These are phyloP conservation scores for Helianthus tuberosus DNA, from an alignment of 129 eudicot genomes.

Conservation along the genomic window DNA sequence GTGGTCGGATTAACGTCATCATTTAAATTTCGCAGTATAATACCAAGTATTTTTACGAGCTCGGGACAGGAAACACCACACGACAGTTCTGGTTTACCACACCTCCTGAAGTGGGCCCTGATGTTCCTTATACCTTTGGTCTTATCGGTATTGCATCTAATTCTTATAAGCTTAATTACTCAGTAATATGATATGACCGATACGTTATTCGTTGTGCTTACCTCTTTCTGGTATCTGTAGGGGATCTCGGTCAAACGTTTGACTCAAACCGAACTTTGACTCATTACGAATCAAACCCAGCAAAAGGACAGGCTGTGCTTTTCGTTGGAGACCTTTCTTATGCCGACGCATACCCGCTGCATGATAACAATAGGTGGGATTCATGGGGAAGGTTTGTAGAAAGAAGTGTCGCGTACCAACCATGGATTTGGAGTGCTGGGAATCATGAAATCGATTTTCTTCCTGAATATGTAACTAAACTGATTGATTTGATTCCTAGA, in stretches of 20 bases:
- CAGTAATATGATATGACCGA: background rate
- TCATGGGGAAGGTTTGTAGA: conserved; percentile 93
- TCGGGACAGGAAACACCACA: conserved; percentile 51
- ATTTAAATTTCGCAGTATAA: conserved; percentile 58
- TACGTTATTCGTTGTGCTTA: conserved; percentile 7
- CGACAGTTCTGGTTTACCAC: conserved; percentile 84
- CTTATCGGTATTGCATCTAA: conserved; percentile 64
- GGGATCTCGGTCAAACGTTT: conserved; percentile 90
- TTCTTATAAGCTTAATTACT: background rate
- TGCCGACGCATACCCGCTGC: conserved; percentile 75
- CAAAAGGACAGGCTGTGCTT: conserved; percentile 69
- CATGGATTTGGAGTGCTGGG: conserved; percentile 97
- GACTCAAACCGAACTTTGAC: conserved; percentile 78
- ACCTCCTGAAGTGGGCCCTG: conserved; percentile 85
- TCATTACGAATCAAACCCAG: conserved; percentile 80
- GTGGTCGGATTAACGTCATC: background rate
- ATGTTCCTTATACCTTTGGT: conserved; percentile 93
- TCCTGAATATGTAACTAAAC: conserved; percentile 59
- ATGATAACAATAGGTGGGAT: conserved; percentile 92
- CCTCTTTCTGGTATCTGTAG: conserved; percentile 36
- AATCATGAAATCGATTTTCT: conserved; percentile 83
- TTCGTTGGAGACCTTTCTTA: conserved; percentile 91
- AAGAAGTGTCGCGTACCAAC: conserved; percentile 83
- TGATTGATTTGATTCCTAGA: background rate
- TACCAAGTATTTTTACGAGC: conserved; percentile 77